Conservation (phyloP, 176 grass and related monocot genomes). For the Hyparrhenia diplandra region DNA sequence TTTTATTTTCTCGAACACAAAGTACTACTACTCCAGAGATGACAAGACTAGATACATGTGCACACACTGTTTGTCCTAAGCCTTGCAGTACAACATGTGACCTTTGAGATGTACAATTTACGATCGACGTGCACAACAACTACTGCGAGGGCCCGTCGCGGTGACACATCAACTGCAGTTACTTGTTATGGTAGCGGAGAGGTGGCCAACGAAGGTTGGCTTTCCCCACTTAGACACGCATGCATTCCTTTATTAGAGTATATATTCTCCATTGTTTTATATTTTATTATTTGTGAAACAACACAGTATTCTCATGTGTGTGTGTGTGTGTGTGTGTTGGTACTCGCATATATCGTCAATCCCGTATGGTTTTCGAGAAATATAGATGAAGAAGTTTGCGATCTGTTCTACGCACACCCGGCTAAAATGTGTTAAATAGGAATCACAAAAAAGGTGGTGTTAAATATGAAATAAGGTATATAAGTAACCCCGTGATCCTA, state of each 20-base stretch:
- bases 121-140: slow-evolving; percentile 38
- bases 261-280: background rate
- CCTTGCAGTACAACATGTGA: slow-evolving; percentile 39
- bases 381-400: background rate
- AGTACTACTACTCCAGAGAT: slow-evolving; percentile 36
- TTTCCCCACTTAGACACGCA: background rate
- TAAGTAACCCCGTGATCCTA: too few relatives aligned
- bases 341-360: background rate
- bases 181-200: background rate
- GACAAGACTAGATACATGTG: slow-evolving; percentile 57
- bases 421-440: too few relatives aligned
- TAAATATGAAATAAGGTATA: too few relatives aligned
- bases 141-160: background rate
- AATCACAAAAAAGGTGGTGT: too few relatives aligned
- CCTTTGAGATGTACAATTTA: slow-evolving; percentile 42
- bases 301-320: background rate
- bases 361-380: background rate
- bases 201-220: background rate
- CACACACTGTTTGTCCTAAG: slow-evolving; percentile 37
- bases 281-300: background rate
- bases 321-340: background rate
- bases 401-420: background rate
- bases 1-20: background rate
- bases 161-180: background rate
- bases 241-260: background rate